Evolutionary conservation across 768 basidiomycete genomes (phyloP).

Genomic region (Nidularia sp.): DNA sequence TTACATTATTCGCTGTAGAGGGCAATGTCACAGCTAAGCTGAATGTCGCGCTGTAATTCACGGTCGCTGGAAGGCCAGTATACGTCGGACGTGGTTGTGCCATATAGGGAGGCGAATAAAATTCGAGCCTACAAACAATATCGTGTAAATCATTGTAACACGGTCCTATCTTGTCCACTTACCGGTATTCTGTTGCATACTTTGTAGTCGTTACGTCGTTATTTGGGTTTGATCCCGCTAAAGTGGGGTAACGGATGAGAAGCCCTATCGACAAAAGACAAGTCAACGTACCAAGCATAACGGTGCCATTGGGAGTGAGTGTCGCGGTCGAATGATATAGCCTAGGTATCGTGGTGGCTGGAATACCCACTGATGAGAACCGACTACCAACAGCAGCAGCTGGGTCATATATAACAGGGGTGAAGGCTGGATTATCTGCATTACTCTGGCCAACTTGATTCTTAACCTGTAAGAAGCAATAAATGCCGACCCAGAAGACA

Average conservation of each 20-base stretch:
- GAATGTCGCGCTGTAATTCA: not conserved
- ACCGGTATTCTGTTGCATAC: constrained; percentile 25
- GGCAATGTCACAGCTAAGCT: not conserved
- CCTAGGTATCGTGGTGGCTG: constrained; percentile 38
- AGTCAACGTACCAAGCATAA: constrained; percentile 20
- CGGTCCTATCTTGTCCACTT: constrained; percentile 9
- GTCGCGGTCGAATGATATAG: constrained; percentile 61
- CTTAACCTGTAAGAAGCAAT: constrained; percentile 16
- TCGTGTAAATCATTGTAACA: not conserved
- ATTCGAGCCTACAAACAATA: constrained; percentile 2
- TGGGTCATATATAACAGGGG: constrained; percentile 45
- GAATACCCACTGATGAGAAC: constrained; percentile 39
- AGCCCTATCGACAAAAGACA: not conserved
- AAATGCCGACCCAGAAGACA: not conserved
- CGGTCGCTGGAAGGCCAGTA: not conserved
- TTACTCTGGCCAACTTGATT: constrained; percentile 17
- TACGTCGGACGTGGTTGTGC: not conserved
- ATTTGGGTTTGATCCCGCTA: constrained; percentile 37
- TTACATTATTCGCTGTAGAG: constrained; percentile 14
- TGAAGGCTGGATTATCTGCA: constrained; percentile 22
- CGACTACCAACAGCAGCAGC: constrained; percentile 31
- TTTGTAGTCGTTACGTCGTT: constrained; percentile 13
- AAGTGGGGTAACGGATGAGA: constrained; percentile 7
- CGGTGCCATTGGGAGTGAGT: constrained; percentile 40
- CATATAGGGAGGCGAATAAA: not conserved